Evolutionary conservation across 179 eudicot species (phyloP), one percentile per base, ranked within the genome.

Genomic region (Pouteria campechiana): DNA sequence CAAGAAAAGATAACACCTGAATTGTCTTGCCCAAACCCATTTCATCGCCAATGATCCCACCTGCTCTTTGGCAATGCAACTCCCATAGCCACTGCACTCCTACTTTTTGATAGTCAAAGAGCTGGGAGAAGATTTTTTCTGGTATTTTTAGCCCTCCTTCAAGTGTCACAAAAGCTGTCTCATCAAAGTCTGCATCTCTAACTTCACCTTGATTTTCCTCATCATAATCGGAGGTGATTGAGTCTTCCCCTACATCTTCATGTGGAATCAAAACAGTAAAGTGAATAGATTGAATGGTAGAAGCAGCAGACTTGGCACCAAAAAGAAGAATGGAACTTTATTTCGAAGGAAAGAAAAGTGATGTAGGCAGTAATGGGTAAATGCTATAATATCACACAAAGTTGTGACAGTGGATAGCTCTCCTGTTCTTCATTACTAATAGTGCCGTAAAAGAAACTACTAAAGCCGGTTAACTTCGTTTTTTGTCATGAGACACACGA

Each of bases 11-110:
- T 38, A 90, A 46, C 39, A 90, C 79, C 70, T 90, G 98, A 43
- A 90, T 64, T 15, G 98, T 90, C 75, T 90, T 90, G 31, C 98
- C 98, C 48, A 90, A 96, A 51, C 98, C 98, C 96, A 86, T 86
- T 70, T 90, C 98, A 63, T 90, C 98, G 50, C 98, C 98, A 37
- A 90, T 87, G 18, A 90, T 79, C 14, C 98, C 98, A 49, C 98
- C 98, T 17, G 93, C 94, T 69, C 83, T 72, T 64, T 90, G 98
- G 61, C 98, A 90, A 63, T 90, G 98, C 43, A 90, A 77, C 48
- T 90, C 98, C 98, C 98, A 90, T 44, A 90, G 50, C 98, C 96
- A 86, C 60, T 86, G 98, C 21, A 90, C 98, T 49, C 98, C 98
- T 39, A 90, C 88, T 57, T 82, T 86, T 58, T 90, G 98, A 56